Conservation (phyloP, 176 grass and related monocot genomes). For the Ampelocalamus luodianensis region DNA sequence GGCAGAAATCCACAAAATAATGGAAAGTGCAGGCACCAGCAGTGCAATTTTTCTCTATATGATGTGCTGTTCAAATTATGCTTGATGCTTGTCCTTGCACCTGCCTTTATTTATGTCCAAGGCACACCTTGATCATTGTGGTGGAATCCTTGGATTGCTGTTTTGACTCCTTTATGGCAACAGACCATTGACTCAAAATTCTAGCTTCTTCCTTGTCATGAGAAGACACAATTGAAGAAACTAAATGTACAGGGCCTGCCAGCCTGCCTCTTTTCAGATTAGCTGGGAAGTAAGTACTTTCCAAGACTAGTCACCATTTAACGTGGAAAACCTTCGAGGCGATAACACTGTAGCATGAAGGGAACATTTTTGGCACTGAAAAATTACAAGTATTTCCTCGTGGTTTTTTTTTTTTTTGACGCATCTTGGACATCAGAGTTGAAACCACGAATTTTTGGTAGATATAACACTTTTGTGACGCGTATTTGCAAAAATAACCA, state of each 20-base stretch:
- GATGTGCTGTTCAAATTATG: neutral
- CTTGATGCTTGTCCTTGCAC: neutral
- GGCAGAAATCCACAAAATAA: neutral
- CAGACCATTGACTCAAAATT: neutral
- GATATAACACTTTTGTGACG: no score
- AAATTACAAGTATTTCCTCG: neutral
- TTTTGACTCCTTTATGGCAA: neutral
- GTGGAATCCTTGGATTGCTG: slow-evolving; percentile 18
- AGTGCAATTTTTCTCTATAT: neutral
- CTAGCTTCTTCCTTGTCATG: neutral
- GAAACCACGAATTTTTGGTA: no score
- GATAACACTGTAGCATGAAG: neutral
- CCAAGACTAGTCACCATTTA: neutral
- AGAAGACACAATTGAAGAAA: neutral
- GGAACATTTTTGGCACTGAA: neutral
- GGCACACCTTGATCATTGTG: slow-evolving; percentile 11
- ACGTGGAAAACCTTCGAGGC: neutral
- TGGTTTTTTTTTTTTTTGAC: neutral
- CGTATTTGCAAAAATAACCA: no score
- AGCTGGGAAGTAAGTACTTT: neutral
- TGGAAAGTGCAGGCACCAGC: neutral
- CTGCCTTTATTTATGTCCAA: slow-evolving; percentile 15
- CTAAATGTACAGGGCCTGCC: neutral
- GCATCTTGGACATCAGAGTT: neutral
- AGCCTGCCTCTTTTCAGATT: neutral